These are phyloP conservation scores for Chalara sp. DNA, from an alignment of 2,329 filamentous ascomycete species.

Conservation along the genomic window DNA sequence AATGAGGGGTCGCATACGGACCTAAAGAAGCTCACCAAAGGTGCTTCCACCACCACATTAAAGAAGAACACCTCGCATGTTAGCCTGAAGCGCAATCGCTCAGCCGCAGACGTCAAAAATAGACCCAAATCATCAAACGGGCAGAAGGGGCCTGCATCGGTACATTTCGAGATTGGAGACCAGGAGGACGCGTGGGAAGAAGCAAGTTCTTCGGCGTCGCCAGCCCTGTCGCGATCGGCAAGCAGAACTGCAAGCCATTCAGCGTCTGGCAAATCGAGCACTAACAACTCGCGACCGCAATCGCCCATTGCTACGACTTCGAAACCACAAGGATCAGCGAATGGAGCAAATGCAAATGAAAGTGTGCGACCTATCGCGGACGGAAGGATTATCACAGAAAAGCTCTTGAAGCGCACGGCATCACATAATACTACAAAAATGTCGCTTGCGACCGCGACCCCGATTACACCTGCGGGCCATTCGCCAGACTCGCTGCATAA, in stretches of 20 bases:
- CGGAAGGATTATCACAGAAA: conserved; percentile 61
- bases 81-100: conserved; percentile 54
- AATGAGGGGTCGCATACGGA: conserved; percentile 22
- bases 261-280: conserved; percentile 36
- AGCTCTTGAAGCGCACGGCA: conserved; percentile 57
- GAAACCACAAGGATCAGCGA: conserved; percentile 1
- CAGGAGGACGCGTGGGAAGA: conserved; percentile 59
- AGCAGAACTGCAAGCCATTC: conserved; percentile 29
- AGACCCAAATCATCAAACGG: conserved; percentile 32
- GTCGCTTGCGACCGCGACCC: conserved; percentile 47
- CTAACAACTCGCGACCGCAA: conserved; percentile 22
- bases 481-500: conserved; percentile 29
- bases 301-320: conserved; percentile 10
- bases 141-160: conserved; percentile 47
- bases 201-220: conserved; percentile 56
- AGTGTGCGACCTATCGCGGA: conserved; percentile 41
- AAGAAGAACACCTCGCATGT: conserved; percentile 47
- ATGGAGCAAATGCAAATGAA: conserved; percentile 20
- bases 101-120: conserved; percentile 47
- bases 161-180: conserved; percentile 58
- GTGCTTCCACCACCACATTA: conserved; percentile 28
- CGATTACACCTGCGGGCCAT: conserved; percentile 19
- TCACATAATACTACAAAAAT: conserved; percentile 55
- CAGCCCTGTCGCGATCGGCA: conserved; percentile 44
- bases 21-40: conserved; percentile 20